Evolutionary conservation across 2,329 filamentous ascomycete genomes (phyloP).

Genomic region (Blastomyces silverae): DNA sequence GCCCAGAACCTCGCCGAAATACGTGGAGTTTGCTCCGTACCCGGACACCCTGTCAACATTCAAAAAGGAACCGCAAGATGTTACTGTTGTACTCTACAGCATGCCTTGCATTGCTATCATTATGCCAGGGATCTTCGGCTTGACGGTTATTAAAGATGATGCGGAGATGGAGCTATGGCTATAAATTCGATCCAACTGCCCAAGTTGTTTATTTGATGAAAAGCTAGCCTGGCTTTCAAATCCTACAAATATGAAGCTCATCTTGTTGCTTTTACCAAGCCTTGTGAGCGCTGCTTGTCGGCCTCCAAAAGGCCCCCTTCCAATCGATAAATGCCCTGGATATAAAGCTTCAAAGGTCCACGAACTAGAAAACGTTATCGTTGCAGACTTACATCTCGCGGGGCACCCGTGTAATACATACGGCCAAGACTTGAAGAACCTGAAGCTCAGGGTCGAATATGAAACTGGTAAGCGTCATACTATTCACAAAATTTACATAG

Average conservation of each 20-base stretch:
- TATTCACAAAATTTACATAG: not conserved
- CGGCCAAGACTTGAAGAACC: constrained; percentile 47
- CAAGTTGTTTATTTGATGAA: not conserved
- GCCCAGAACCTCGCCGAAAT: not conserved
- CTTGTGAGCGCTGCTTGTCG: constrained; percentile 12
- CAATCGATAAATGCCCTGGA: constrained; percentile 19
- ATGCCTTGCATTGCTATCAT: not conserved
- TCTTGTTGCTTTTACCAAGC: not conserved
- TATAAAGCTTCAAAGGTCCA: constrained; percentile 20
- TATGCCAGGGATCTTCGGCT: not conserved
- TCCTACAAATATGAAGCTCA: not conserved
- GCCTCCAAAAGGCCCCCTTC: not conserved
- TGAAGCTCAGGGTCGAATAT: constrained; percentile 52
- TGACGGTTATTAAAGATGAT: not conserved
- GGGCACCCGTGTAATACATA: constrained; percentile 55
- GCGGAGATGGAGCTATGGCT: not conserved
- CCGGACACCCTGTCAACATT: not conserved
- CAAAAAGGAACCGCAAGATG: not conserved
- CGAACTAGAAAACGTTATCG: constrained; percentile 43
- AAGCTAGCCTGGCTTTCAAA: not conserved
- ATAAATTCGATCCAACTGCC: constrained; percentile 2
- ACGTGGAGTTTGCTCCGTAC: not conserved
- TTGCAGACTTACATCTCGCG: constrained; percentile 60
- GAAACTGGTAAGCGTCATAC: constrained; percentile 44
- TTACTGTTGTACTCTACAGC: constrained; percentile 7